Conservation (phyloP, 305 asterid genomes). For the Fraxinus greggii region DNA sequence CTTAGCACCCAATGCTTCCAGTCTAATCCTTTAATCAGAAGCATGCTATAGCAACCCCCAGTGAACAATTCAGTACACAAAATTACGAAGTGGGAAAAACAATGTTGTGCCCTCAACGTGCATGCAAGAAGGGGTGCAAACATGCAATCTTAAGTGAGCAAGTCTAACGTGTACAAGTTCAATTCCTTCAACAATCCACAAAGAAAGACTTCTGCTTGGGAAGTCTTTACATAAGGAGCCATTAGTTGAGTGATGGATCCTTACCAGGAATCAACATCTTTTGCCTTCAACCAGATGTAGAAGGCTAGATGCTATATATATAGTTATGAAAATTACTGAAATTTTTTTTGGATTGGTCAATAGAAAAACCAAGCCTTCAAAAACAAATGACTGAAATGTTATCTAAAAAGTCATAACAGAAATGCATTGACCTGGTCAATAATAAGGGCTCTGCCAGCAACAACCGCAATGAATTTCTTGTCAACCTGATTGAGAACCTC, state of each 20-base stretch:
- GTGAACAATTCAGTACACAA: constrained; percentile 11
- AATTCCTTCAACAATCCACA: background rate
- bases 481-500: constrained; percentile 88
- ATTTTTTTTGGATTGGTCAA: background rate
- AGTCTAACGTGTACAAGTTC: constrained; percentile 7
- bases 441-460: constrained; percentile 70
- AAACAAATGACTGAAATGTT: constrained; percentile 8
- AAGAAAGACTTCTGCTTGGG: background rate
- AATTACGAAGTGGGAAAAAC: background rate
- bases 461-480: constrained; percentile 86
- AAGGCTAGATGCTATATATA: constrained; percentile 11
- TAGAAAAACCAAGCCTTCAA: constrained; percentile 1
- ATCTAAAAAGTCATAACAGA: background rate
- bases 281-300: constrained; percentile 12
- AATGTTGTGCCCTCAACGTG: constrained; percentile 21
- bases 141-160: background rate
- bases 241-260: background rate
- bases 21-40: constrained; percentile 91
- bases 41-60: constrained; percentile 71
- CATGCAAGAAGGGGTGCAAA: background rate
- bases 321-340: constrained; percentile 1
- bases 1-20: constrained; percentile 86
- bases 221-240: background rate
- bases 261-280: background rate
- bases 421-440: constrained; percentile 75